A percentile compares a stretch with the other conserved stretches of the same genome.
phyloP scores from a whole-genome alignment of 73 alveolate genomes.

The Breviolum minutum region DNA sequence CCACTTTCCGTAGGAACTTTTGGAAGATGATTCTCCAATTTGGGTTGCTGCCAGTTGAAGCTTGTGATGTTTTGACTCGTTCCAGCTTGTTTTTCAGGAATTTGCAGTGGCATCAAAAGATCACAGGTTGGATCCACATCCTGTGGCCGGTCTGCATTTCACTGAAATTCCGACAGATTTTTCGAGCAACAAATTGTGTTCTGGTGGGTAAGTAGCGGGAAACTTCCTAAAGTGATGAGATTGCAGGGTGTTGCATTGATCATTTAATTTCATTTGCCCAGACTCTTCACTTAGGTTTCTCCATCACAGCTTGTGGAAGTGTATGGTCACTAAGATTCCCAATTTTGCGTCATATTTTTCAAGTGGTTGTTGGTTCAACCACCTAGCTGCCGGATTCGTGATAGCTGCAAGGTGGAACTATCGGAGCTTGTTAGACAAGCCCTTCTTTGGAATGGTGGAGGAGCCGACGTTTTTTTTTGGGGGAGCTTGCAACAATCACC shows the following conservation, averaged over 20 bases:
- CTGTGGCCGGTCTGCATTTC: not conserved
- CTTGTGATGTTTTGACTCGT: not conserved
- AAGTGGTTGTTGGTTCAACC: not conserved
- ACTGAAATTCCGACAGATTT: not conserved
- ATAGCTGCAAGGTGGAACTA: slow-evolving; percentile 31
- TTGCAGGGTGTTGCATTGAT: not conserved
- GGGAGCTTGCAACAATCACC: too few species aligned
- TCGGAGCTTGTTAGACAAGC: slow-evolving; percentile 16
- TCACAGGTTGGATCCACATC: not conserved
- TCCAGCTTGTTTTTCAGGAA: not conserved
- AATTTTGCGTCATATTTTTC: too few species aligned
- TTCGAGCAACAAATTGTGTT: not conserved
- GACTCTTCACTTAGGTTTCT: too few species aligned
- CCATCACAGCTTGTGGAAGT: too few species aligned
- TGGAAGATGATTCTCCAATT: too few species aligned
- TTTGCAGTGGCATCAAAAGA: slow-evolving; percentile 4
- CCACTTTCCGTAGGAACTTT: too few species aligned
- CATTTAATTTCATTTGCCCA: not conserved
- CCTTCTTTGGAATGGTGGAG: slow-evolving; percentile 25
- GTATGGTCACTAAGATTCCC: too few species aligned
- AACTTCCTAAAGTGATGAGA: not conserved
- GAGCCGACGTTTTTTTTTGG: not conserved
- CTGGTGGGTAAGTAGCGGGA: not conserved
- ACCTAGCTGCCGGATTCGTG: not conserved
- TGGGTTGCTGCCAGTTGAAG: too few species aligned